Conservation (phyloP, 2,329 filamentous ascomycete species). For the Aspergillus sp. region DNA sequence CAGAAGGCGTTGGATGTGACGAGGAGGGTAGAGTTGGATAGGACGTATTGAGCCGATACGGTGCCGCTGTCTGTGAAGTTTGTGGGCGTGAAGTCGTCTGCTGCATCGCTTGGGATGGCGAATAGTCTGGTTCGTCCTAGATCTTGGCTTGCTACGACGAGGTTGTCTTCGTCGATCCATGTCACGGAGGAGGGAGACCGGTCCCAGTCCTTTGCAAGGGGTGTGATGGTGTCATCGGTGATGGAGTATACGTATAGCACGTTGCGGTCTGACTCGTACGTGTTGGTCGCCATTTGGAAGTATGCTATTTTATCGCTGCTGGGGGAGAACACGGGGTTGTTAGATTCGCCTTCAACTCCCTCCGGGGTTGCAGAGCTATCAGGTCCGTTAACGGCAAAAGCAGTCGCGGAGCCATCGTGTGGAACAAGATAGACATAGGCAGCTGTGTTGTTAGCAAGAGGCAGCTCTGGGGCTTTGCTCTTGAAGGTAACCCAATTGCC, state of each 20-base stretch:
- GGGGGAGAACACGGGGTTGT: slow-evolving; percentile 73
- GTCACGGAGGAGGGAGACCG: slow-evolving; percentile 53
- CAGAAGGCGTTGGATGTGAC: slow-evolving; percentile 39
- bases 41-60: slow-evolving; percentile 31
- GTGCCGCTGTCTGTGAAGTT: slow-evolving; percentile 41
- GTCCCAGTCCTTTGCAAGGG: slow-evolving; percentile 51
- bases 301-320: slow-evolving; percentile 73
- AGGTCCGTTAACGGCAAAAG: slow-evolving; percentile 46
- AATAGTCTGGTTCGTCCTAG: slow-evolving; percentile 56
- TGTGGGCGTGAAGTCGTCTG: slow-evolving; percentile 34
- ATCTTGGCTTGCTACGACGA: slow-evolving; percentile 76
- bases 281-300: slow-evolving; percentile 71
- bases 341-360: slow-evolving; percentile 58
- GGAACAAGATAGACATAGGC: slow-evolving; percentile 76
- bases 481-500: slow-evolving; percentile 45
- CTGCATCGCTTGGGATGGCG: slow-evolving; percentile 36
- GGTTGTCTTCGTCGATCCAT: slow-evolving; percentile 58
- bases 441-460: slow-evolving; percentile 67
- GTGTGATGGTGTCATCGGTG: slow-evolving; percentile 38
- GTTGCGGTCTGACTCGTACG: slow-evolving; percentile 78
- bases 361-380: slow-evolving; percentile 44
- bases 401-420: slow-evolving; percentile 61
- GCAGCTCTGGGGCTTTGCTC: slow-evolving; percentile 47
- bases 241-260: slow-evolving; percentile 47
- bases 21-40: slow-evolving; percentile 35